Base-by-base conservation (phyloP, 148 eudicot species). In the Heliamphora exappendiculata region DNA sequence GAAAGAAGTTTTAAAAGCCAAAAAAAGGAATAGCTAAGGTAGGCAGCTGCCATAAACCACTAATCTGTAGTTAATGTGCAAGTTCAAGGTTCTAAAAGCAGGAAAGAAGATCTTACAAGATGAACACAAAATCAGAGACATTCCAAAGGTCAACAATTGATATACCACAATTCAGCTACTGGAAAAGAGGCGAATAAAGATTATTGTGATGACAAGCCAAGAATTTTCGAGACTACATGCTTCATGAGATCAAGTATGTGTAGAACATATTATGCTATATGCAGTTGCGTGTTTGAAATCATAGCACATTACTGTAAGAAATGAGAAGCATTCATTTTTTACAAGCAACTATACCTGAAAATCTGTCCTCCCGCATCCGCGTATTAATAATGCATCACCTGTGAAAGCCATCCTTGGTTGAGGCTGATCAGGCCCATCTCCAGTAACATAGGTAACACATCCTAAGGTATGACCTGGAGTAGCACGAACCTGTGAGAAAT, bases 361-460 rank as follows among this genome's bases (percentile, higher is more conserved):
- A 86, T 95, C 98, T 24, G 98, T 95, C 82, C 98, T 87, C 37
- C 98, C 98, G 87, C 98, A 95, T 62, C 94, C 98, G 49, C 98
- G 92, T 80, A 95, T 92, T 59, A 95, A 83, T 47, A 95, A 72
- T 62, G 97, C 89, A 82, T 95, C 98, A 28, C 98, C 98, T 22
- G 98, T 95, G 67, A 95, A 95, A 59, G 97, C 98, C 89, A 95
- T 89, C 82, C 96, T 88, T 70, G 94, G 97, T 66, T 88, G 90
- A 80, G 92, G 96, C 75, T 92, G 98, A 79, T 87, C 79, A 55
- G 89, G 85, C 70, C 89, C 96, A 81, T 92, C 97, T 69, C 97
- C 98, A 5, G 97, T 95, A 72, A 95, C 96, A 84, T 91, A 95
- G 7, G 97, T 95, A 76, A 95, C 88, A 85, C 98, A 95, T 19